Conservation (phyloP, 2,329 filamentous ascomycete genomes). For the Aureobasidium lini region DNA sequence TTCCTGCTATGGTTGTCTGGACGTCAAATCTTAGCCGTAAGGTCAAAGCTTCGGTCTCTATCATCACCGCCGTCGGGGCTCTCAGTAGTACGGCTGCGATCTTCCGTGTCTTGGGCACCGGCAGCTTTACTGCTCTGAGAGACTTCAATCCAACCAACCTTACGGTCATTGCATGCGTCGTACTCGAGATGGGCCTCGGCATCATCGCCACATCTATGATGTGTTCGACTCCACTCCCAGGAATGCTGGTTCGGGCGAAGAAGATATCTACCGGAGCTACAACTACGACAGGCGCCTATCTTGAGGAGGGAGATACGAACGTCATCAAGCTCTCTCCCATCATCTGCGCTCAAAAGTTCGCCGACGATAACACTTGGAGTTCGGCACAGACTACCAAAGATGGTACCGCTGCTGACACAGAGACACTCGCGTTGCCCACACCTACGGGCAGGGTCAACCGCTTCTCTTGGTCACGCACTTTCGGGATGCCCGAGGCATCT, state of each 20-base stretch:
- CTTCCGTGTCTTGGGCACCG: constrained; percentile 20
- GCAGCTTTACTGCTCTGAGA: constrained; percentile 16
- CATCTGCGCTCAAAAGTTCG: not conserved
- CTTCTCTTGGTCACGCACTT: not conserved
- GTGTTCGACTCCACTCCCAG: not conserved
- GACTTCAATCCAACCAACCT: constrained; percentile 22
- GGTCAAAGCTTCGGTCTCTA: constrained; percentile 34
- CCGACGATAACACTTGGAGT: not conserved
- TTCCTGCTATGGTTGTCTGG: constrained; percentile 35
- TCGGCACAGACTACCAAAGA: not conserved
- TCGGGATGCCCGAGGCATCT: not conserved
- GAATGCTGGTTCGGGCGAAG: not conserved
- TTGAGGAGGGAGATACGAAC: not conserved
- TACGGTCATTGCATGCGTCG: constrained; percentile 25
- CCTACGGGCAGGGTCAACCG: not conserved
- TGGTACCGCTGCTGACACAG: not conserved
- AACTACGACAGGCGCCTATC: not conserved
- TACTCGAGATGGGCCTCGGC: constrained; percentile 26
- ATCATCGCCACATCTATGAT: constrained; percentile 6
- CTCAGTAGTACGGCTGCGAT: constrained; percentile 21
- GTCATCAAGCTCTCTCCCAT: constrained; percentile 4
- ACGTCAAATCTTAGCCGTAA: constrained; percentile 33
- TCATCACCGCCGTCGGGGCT: constrained; percentile 33
- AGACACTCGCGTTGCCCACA: not conserved
- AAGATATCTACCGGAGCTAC: not conserved